Evolutionary conservation across 768 basidiomycete species (phyloP).

Genomic region (Hygrophoropsis aurantiaca): DNA sequence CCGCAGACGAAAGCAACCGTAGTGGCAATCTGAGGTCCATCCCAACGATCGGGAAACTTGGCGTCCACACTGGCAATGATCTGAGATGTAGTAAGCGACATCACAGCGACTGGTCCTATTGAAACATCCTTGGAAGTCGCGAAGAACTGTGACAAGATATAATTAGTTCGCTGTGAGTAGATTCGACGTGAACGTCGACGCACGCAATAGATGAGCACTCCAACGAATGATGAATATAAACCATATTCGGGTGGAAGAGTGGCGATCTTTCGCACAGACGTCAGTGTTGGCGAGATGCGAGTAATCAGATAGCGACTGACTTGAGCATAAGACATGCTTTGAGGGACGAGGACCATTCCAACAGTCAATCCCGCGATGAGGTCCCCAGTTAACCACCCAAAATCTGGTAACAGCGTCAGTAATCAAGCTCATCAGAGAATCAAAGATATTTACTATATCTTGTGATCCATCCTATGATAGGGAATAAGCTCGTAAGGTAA

Average conservation of each 20-base stretch:
- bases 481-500: constrained; percentile 79
- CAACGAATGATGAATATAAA: constrained; percentile 91
- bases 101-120: constrained; percentile 99
- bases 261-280: constrained; percentile 57
- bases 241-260: constrained; percentile 86
- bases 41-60: constrained; percentile 56
- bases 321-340: constrained; percentile 87
- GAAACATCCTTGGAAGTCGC: constrained; percentile 98
- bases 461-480: constrained; percentile 81
- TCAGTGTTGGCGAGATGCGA: not conserved
- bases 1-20: constrained; percentile 84
- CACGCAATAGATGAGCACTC: constrained; percentile 81
- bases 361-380: constrained; percentile 90
- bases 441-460: constrained; percentile 69
- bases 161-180: not conserved
- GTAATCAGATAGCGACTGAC: constrained; percentile 34
- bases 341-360: constrained; percentile 93
- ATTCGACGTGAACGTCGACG: constrained; percentile 19
- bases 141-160: constrained; percentile 62
- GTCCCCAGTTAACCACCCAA: constrained; percentile 84
- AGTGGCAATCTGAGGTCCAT: constrained; percentile 75
- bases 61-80: constrained; percentile 69
- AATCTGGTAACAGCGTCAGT: constrained; percentile 40
- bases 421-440: constrained; percentile 1
- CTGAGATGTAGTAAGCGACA: constrained; percentile 86